Conservation (phyloP, 495 filamentous ascomycete genomes). For the Cairneyella variabilis region DNA sequence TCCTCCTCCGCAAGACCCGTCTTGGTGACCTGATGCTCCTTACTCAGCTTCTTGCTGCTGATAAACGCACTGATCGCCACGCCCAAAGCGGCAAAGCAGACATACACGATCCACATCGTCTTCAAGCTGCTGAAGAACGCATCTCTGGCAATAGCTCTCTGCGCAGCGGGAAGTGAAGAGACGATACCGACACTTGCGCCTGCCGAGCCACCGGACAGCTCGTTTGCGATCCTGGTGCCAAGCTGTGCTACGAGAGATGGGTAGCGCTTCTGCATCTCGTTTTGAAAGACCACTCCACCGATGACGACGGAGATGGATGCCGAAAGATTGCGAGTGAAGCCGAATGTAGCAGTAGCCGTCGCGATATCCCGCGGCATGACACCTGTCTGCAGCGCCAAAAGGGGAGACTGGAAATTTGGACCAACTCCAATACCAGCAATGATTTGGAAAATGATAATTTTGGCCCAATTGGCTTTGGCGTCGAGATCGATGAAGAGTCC, state of each 20-base stretch:
- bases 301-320: constrained; percentile 62
- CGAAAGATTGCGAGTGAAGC: constrained; percentile 58
- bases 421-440: constrained; percentile 64
- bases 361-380: constrained; percentile 57
- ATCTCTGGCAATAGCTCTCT: constrained; percentile 31
- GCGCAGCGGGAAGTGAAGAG: constrained; percentile 43
- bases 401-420: constrained; percentile 65
- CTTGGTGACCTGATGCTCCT: background rate
- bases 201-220: constrained; percentile 46
- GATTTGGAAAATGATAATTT: constrained; percentile 49
- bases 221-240: constrained; percentile 36
- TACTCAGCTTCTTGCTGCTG: background rate
- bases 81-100: background rate
- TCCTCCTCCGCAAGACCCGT: background rate
- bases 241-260: constrained; percentile 34
- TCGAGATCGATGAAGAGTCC: constrained; percentile 62
- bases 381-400: constrained; percentile 72
- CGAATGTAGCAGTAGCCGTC: constrained; percentile 59
- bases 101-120: constrained; percentile 59
- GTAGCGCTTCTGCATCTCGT: constrained; percentile 42
- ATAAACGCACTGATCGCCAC: background rate
- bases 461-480: constrained; percentile 44
- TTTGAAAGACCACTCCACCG: constrained; percentile 64
- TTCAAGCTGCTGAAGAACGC: constrained; percentile 40
- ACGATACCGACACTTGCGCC: constrained; percentile 54